Evolutionary conservation across 2,329 filamentous ascomycete genomes (phyloP), one percentile per base, ranked within the genome.

Genomic region (Venturia asperata): DNA sequence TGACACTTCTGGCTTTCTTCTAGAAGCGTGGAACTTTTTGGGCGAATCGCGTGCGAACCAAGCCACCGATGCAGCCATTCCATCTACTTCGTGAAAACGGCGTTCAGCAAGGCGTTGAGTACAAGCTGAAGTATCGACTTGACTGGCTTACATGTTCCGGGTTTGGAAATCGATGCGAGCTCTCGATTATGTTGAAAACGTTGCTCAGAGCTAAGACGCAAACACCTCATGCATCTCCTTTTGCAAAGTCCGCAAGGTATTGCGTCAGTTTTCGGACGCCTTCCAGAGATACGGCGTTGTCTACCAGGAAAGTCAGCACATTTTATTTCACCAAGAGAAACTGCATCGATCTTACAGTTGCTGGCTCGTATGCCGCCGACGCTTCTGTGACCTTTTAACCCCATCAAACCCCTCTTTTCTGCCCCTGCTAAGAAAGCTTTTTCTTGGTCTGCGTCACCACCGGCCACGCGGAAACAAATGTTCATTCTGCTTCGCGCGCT

Each of bases 401-500:
- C 93, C 34, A 87, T 85, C 30, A 97, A 79, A 0, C 89, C 86
- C 64, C 80, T 81, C 67, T 84, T 83, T 67, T 88, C 85, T 1
- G 87, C 88, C 61, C 89, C 85, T 67, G 87, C 83, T 58, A 97
- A 76, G 78, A 97, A 97, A 0, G 81, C 82, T 76, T 91, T 90
- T 76, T 97, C 92, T 27, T 87, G 83, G 15, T 83, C 86, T 63
- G 87, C 85, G 66, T 86, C 79, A 52, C 87, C 85, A 56, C 82
- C 83, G 61, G 80, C 80, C 21, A 96, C 83, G 19, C 92, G 82
- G 82, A 97, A 97, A 81, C 92, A 97, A 66, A 97, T 90, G 77
- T 97, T 97, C 89, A 97, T 96, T 65, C 91, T 82, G 70, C 90
- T 96, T 65, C 92, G 88, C 3, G 83, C 88, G 27, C 80, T 79